phyloP scores from a whole-genome alignment of 768 basidiomycete genomes.

The Lactarius psammicola region DNA sequence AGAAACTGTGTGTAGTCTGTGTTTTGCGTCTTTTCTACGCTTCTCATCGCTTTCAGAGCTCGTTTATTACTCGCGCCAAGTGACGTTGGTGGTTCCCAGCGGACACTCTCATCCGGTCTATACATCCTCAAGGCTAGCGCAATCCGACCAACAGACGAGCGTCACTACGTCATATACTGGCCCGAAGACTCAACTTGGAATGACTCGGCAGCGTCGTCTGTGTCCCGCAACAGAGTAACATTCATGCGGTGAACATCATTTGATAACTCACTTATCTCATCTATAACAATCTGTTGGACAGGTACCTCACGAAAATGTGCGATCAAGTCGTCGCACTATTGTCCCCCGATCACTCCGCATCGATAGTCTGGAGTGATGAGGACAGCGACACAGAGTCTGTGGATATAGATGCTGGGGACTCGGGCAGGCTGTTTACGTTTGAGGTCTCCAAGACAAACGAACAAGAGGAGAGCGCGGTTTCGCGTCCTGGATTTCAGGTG shows the following conservation, averaged over 20 bases:
- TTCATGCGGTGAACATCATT: conserved; percentile 52
- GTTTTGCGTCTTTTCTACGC: not conserved
- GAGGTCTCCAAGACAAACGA: conserved; percentile 56
- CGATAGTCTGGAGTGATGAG: conserved; percentile 47
- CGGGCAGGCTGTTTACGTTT: conserved; percentile 51
- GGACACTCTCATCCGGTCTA: not conserved
- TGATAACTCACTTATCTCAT: not conserved
- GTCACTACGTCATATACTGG: conserved; percentile 56
- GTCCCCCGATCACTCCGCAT: conserved; percentile 46
- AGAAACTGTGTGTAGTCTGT: conserved; percentile 39
- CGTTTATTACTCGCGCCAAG: conserved; percentile 25
- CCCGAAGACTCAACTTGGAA: conserved; percentile 60
- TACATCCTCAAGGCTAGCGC: not conserved
- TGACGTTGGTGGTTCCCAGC: not conserved
- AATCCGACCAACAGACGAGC: conserved; percentile 25
- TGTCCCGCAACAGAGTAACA: conserved; percentile 52
- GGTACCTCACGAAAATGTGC: conserved; percentile 34
- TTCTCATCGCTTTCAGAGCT: conserved; percentile 22
- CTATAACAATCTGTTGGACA: not conserved
- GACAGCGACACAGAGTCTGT: conserved; percentile 29
- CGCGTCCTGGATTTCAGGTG: conserved; percentile 48
- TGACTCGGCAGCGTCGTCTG: conserved; percentile 45
- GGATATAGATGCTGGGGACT: conserved; percentile 43
- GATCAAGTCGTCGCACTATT: conserved; percentile 55
- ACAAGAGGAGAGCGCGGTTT: conserved; percentile 50